phyloP scores from a whole-genome alignment of 495 filamentous ascomycete species.

The Penicillium turbatum region DNA sequence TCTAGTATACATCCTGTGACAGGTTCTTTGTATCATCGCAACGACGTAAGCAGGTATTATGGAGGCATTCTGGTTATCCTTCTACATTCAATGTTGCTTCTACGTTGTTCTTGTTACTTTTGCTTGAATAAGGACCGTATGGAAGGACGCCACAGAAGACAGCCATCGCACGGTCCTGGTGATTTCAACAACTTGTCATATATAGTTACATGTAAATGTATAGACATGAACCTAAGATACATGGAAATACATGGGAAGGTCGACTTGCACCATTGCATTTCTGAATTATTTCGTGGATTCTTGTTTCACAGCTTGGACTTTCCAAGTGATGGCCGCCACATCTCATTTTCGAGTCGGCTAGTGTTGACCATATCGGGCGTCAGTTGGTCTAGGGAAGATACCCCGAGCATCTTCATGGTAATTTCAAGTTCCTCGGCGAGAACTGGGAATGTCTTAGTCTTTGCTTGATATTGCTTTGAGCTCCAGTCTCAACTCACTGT shows the following conservation, averaged over 20 bases:
- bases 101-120: no score
- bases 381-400: constrained; percentile 17
- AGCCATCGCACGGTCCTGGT: no score
- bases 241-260: neutral
- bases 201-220: no score
- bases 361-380: constrained; percentile 21
- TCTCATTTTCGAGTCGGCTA: constrained; percentile 18
- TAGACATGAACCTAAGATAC: no score
- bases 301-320: constrained; percentile 6
- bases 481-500: constrained; percentile 6
- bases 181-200: no score
- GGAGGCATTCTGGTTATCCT: no score
- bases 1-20: no score
- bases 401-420: constrained; percentile 23
- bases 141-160: no score
- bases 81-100: no score
- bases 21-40: no score
- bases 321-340: constrained; percentile 20
- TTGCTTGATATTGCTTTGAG: neutral
- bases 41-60: no score
- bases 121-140: no score
- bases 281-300: neutral
- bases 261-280: neutral
- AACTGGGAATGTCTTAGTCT: constrained; percentile 5
- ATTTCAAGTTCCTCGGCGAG: constrained; percentile 22